phyloP scores from a whole-genome alignment of 305 asterid genomes.

The Fraxinus ornus region DNA sequence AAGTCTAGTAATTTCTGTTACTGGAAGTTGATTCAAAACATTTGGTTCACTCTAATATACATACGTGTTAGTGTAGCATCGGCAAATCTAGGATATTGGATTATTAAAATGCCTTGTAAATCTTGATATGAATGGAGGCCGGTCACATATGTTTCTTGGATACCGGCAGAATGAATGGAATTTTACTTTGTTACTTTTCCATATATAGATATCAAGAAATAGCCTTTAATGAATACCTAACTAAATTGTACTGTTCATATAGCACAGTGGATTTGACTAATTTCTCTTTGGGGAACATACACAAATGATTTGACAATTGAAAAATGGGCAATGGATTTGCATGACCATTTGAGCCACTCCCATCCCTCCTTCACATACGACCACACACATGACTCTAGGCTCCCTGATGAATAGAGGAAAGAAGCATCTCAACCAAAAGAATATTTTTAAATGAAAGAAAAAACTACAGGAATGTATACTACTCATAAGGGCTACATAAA shows the following conservation, averaged over 20 bases:
- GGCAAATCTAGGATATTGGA: background rate
- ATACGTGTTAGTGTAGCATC: background rate
- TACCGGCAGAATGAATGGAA: constrained; percentile 25
- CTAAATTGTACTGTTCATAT: constrained; percentile 29
- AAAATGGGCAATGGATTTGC: constrained; percentile 42
- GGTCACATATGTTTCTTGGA: constrained; percentile 26
- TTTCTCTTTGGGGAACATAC: constrained; percentile 54
- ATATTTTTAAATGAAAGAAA: background rate
- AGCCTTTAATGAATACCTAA: constrained; percentile 39
- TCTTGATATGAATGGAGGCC: background rate
- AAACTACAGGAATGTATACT: background rate
- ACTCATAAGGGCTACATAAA: background rate
- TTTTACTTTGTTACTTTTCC: constrained; percentile 17
- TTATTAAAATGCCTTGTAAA: background rate
- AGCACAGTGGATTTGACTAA: constrained; percentile 42
- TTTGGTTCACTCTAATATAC: background rate
- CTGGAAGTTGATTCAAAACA: background rate
- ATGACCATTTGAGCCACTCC: background rate
- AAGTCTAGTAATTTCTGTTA: background rate
- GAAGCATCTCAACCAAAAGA: background rate
- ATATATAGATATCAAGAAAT: constrained; percentile 6
- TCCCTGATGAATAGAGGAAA: background rate
- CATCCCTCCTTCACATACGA: background rate
- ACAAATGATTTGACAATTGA: constrained; percentile 41
- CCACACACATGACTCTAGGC: background rate